phyloP scores from a whole-genome alignment of 345 rosid genomes.

The Mercurialis annua region DNA sequence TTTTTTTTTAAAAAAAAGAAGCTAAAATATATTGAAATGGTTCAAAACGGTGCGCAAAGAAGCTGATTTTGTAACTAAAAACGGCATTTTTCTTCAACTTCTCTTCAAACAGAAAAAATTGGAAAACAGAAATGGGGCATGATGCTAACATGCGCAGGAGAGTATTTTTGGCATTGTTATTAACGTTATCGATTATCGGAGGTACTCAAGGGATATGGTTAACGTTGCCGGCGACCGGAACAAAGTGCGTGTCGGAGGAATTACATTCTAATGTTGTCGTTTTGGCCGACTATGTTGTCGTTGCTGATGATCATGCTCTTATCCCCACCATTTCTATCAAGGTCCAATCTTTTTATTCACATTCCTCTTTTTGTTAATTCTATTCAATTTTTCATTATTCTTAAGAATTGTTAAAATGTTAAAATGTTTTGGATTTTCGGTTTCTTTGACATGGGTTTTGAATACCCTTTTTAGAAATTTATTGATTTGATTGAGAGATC shows the following conservation, averaged over 20 bases:
- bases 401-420: background rate
- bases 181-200: constrained; percentile 15
- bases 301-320: constrained; percentile 48
- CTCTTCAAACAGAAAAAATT: background rate
- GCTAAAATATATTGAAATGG: too few relatives aligned
- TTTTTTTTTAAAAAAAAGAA: too few relatives aligned
- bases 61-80: background rate
- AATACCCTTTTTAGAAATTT: background rate
- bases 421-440: background rate
- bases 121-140: background rate
- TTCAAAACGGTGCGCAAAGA: background rate
- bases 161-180: constrained; percentile 6
- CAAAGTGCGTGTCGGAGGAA: constrained; percentile 94
- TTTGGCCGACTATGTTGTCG: constrained; percentile 70
- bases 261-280: constrained; percentile 79
- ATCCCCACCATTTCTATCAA: constrained; percentile 65
- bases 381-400: background rate
- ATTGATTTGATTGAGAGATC: background rate
- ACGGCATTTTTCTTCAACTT: background rate
- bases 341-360: constrained; percentile 35
- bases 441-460: background rate
- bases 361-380: background rate
- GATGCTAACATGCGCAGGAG: constrained; percentile 16
- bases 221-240: constrained; percentile 55
- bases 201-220: constrained; percentile 60